These are phyloP conservation scores for Exophiala oligosperma DNA, from an alignment of 2,329 filamentous ascomycete genomes.

Conservation along the genomic window DNA sequence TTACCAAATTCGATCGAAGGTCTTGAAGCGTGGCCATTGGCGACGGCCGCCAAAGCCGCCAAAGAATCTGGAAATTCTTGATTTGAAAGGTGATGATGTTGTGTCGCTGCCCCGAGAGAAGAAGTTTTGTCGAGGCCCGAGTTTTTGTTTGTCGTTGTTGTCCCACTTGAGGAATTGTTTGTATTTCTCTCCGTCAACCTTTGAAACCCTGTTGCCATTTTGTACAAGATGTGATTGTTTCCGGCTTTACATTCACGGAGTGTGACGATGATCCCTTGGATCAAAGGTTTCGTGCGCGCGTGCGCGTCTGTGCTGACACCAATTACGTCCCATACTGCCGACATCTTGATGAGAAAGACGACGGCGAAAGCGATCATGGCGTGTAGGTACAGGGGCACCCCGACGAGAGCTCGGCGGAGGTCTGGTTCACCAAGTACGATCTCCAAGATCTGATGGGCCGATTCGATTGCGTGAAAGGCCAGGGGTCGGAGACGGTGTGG, in stretches of 20 bases:
- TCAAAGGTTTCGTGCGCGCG: constrained; percentile 25
- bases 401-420: constrained; percentile 50
- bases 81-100: background rate
- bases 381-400: constrained; percentile 47
- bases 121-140: background rate
- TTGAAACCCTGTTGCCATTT: constrained; percentile 30
- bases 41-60: background rate
- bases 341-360: constrained; percentile 46
- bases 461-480: constrained; percentile 49
- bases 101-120: too few relatives aligned
- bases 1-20: background rate
- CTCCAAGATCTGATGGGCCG: constrained; percentile 48
- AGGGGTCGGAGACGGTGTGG: constrained; percentile 24
- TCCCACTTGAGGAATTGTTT: background rate
- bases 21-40: background rate
- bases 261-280: constrained; percentile 24
- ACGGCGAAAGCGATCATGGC: constrained; percentile 50
- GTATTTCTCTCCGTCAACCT: constrained; percentile 20
- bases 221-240: constrained; percentile 26
- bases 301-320: constrained; percentile 28
- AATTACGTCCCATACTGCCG: constrained; percentile 25
- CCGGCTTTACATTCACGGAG: constrained; percentile 24
- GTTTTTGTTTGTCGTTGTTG: background rate
- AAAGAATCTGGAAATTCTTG: background rate
- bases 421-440: constrained; percentile 50